Conservation (phyloP, 495 filamentous ascomycete genomes). For the Xylaria curta region DNA sequence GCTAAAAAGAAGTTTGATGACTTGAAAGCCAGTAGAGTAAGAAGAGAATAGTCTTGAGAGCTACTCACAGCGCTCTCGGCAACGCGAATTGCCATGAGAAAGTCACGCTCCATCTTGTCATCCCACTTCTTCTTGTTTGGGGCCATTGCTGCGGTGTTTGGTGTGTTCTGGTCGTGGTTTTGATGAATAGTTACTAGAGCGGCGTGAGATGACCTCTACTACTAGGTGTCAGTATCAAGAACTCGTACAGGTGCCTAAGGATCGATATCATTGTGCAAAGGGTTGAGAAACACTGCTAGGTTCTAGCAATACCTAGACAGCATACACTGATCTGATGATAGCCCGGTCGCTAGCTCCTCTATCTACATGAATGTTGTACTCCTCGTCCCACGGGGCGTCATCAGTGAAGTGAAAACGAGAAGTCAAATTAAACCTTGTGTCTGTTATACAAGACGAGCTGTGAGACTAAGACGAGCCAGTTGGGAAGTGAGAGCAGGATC, state of each 20-base stretch:
- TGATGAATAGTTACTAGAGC: neutral
- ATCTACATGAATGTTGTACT: neutral
- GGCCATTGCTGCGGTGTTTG: neutral
- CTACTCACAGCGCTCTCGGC: neutral
- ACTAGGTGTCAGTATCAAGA: neutral
- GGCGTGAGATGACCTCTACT: neutral
- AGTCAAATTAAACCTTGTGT: neutral
- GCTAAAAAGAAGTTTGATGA: neutral
- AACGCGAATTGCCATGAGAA: constrained; percentile 8
- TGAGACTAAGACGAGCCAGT: neutral
- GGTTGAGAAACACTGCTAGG: neutral
- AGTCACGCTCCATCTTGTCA: constrained; percentile 12
- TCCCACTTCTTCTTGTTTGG: neutral
- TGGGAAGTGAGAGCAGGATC: no score
- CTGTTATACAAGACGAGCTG: neutral
- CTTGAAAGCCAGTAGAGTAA: neutral
- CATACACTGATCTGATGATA: neutral
- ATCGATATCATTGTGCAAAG: neutral
- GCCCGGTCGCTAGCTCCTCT: neutral
- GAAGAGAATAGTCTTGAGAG: neutral
- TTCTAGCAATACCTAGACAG: neutral
- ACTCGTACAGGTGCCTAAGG: neutral
- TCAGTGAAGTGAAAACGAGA: neutral
- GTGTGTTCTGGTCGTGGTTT: neutral
- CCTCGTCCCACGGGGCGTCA: neutral